Percentiles rank a stretch among this genome's conserved stretches.
Evolutionary conservation across 1,284 basidiomycete species (phyloP).

Genomic region (Ganoderma sp.): DNA sequence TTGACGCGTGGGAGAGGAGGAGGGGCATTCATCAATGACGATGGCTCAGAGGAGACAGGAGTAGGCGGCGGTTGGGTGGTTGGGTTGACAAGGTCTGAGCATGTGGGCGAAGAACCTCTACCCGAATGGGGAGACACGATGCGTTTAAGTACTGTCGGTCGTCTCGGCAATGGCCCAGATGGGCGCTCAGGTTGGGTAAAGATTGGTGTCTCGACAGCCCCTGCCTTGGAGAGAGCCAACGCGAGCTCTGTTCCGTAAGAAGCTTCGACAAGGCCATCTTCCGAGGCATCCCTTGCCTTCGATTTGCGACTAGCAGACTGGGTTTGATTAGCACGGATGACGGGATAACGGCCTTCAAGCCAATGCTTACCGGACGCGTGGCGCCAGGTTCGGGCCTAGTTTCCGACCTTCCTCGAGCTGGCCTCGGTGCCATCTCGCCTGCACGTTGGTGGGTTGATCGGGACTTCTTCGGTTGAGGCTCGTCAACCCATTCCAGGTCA

Average conservation of each 20-base stretch:
- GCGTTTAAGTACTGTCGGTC: background rate
- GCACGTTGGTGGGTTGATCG: background rate
- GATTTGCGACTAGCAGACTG: constrained; percentile 6
- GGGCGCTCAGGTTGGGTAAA: constrained; percentile 9
- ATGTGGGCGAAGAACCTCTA: background rate
- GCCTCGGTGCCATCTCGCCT: background rate
- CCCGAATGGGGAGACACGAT: constrained; percentile 16
- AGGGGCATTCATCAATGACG: background rate
- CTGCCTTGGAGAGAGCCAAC: constrained; percentile 3
- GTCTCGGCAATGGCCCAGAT: background rate
- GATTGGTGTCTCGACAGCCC: constrained; percentile 1
- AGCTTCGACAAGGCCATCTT: constrained; percentile 5
- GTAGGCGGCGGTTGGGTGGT: background rate
- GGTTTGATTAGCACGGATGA: background rate
- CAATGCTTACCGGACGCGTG: constrained; percentile 7
- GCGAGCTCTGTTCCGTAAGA: constrained; percentile 14
- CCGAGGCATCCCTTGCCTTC: background rate
- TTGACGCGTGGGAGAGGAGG: background rate
- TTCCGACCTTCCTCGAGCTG: constrained; percentile 4
- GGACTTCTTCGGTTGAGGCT: background rate
- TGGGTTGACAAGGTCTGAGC: background rate
- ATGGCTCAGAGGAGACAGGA: background rate
- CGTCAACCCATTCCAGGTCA: background rate
- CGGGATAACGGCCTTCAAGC: background rate
- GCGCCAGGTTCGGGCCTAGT: background rate